Percentiles rank a stretch among this genome's conserved stretches.
Evolutionary conservation across 345 rosid species (phyloP).

Genomic region (Populus davidiana): DNA sequence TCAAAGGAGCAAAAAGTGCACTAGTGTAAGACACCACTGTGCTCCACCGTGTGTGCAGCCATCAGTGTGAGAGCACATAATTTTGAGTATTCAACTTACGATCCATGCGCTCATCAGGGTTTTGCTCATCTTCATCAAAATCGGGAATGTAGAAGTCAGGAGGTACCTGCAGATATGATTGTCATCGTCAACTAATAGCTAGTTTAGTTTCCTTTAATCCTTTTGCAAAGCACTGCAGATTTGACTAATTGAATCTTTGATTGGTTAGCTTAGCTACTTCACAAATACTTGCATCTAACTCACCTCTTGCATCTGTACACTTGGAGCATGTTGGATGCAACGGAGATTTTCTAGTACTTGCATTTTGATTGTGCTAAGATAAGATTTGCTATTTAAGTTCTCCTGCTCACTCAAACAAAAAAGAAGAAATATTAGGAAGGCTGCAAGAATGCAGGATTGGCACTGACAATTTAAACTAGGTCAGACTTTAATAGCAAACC

Average conservation of each 20-base stretch:
- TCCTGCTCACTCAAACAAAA: slow-evolving; percentile 53
- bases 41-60: background rate
- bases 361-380: slow-evolving; percentile 71
- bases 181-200: background rate
- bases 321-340: slow-evolving; percentile 86
- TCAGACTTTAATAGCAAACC: background rate
- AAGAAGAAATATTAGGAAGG: slow-evolving; percentile 5
- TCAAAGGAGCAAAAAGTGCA: background rate
- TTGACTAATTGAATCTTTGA: background rate
- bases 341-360: slow-evolving; percentile 93
- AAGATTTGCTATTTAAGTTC: slow-evolving; percentile 82
- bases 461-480: background rate
- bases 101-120: slow-evolving; percentile 78
- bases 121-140: slow-evolving; percentile 84
- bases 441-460: background rate
- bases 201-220: background rate
- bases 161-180: slow-evolving; percentile 59
- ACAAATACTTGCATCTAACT: slow-evolving; percentile 12
- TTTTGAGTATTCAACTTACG: slow-evolving; percentile 54
- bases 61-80: background rate
- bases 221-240: background rate
- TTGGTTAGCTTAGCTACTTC: background rate
- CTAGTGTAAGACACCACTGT: background rate
- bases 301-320: slow-evolving; percentile 98
- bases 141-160: slow-evolving; percentile 94